phyloP scores from a whole-genome alignment of 257 asterid species.

The Cordia subcordata region DNA sequence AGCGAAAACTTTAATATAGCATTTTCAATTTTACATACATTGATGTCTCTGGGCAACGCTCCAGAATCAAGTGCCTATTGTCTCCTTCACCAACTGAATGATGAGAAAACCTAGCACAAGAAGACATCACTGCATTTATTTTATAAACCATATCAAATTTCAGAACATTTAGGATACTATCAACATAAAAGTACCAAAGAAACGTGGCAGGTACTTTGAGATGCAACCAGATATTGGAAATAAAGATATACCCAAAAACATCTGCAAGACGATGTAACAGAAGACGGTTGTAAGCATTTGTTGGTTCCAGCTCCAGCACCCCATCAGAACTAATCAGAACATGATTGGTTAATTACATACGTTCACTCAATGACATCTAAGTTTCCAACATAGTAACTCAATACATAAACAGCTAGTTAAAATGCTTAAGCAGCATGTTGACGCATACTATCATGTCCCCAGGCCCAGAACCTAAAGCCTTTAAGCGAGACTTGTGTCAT shows the following conservation, averaged over 20 bases:
- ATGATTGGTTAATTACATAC: slow-evolving; percentile 12
- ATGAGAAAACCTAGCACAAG: slow-evolving; percentile 66
- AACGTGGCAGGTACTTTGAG: neutral
- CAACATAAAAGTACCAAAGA: neutral
- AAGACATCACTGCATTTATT: slow-evolving; percentile 15
- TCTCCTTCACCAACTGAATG: slow-evolving; percentile 94
- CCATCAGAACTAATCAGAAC: slow-evolving; percentile 52
- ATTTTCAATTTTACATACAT: slow-evolving; percentile 48
- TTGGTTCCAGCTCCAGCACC: slow-evolving; percentile 78
- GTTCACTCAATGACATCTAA: neutral
- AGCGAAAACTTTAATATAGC: slow-evolving; percentile 2
- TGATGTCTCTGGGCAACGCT: slow-evolving; percentile 72
- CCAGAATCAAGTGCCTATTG: slow-evolving; percentile 72
- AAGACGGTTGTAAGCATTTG: slow-evolving; percentile 73
- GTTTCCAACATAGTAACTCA: too few relatives aligned
- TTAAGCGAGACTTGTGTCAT: neutral
- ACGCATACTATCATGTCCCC: too few relatives aligned
- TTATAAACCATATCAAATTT: neutral
- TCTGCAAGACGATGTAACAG: slow-evolving; percentile 93
- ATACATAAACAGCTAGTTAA: too few relatives aligned
- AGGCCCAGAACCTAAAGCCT: too few relatives aligned
- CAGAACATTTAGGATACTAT: neutral
- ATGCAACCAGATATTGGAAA: neutral
- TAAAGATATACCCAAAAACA: slow-evolving; percentile 57
- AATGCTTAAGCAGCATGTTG: too few relatives aligned